Conservation (phyloP, 192 early-diverging fungal species). For the Coemansia furcata region DNA sequence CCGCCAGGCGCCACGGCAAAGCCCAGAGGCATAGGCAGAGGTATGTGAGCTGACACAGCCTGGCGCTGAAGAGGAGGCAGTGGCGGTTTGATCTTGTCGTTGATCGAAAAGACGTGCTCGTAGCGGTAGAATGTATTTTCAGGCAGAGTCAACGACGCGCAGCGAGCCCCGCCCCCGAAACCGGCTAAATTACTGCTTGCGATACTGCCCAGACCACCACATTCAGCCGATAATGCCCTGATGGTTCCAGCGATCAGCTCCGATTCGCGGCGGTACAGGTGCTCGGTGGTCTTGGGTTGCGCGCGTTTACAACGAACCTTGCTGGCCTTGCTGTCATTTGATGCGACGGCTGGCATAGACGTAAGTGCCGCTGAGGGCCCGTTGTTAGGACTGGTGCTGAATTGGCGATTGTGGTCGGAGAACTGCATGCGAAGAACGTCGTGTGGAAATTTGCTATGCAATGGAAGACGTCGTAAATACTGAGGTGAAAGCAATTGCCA, state of each 20-base stretch:
- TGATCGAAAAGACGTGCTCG: slow-evolving; percentile 43
- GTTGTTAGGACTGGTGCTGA: neutral
- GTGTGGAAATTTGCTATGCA: slow-evolving; percentile 2
- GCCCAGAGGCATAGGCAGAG: neutral
- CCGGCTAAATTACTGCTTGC: neutral
- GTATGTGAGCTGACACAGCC: neutral
- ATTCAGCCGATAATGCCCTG: neutral
- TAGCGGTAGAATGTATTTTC: slow-evolving; percentile 27
- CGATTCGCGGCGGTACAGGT: slow-evolving; percentile 52
- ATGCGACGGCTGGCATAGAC: neutral
- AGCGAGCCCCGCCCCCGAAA: slow-evolving; percentile 7
- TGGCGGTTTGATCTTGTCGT: slow-evolving; percentile 11
- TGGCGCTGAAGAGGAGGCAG: neutral
- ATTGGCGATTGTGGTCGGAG: neutral
- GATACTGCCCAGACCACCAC: neutral
- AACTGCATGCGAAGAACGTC: slow-evolving; percentile 14
- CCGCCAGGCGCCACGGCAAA: slow-evolving; percentile 4
- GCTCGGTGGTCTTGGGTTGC: slow-evolving; percentile 46
- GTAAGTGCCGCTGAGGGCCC: neutral
- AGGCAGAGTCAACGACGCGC: slow-evolving; percentile 22
- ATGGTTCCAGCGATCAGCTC: slow-evolving; percentile 5
- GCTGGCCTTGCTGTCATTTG: neutral
- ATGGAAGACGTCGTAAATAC: too few relatives aligned
- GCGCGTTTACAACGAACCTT: slow-evolving; percentile 13
- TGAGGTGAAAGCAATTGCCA: too few relatives aligned